phyloP scores from a whole-genome alignment of 805 yeast genomes.

The Kuraishia floccosa region DNA sequence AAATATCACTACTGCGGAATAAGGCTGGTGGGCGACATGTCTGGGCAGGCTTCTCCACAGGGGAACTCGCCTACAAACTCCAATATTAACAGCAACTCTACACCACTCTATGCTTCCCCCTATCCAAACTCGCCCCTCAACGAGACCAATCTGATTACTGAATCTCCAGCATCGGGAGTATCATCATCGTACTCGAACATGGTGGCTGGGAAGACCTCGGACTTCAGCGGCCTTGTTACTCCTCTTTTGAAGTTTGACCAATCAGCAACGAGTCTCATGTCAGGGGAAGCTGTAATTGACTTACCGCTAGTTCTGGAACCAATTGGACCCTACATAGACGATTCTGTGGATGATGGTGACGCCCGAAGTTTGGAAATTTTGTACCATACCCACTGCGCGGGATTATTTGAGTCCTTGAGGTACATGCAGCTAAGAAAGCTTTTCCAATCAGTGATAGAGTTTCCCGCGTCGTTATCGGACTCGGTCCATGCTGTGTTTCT shows the following conservation, averaged over 20 bases:
- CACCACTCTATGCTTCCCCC: conserved; percentile 3
- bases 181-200: conserved; percentile 3
- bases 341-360: not conserved
- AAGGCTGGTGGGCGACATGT: conserved; percentile 24
- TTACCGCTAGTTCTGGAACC: not conserved
- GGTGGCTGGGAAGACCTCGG: not conserved
- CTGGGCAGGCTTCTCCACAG: no score
- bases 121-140: not conserved
- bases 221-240: not conserved
- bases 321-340: not conserved
- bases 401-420: conserved; percentile 54
- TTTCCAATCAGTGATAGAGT: conserved; percentile 38
- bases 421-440: conserved; percentile 56
- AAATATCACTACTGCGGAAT: conserved; percentile 84
- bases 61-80: no score
- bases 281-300: no score
- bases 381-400: conserved; percentile 53
- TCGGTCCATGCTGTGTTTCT: conserved; percentile 51
- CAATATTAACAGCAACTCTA: not conserved
- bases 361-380: conserved; percentile 35
- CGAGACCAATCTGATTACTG: not conserved
- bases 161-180: conserved; percentile 5
- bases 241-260: not conserved
- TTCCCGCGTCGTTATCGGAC: conserved; percentile 42
- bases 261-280: no score